These are phyloP conservation scores for Taiwanofungus camphoratus DNA, from an alignment of 1,284 basidiomycete species.

Conservation along the genomic window DNA sequence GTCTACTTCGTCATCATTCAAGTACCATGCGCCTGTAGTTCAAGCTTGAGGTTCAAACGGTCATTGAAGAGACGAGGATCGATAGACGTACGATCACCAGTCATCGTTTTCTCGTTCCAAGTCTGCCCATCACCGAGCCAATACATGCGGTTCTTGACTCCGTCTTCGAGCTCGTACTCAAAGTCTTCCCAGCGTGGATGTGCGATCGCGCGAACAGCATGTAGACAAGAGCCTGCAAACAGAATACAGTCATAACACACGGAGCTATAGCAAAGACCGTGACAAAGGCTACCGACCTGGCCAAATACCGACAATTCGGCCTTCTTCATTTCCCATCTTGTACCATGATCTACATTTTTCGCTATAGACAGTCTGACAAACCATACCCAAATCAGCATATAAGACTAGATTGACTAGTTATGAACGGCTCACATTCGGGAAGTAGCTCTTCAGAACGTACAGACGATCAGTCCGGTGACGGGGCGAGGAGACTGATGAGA, in stretches of 20 bases:
- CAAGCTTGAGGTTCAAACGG: neutral
- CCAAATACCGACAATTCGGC: slow-evolving; percentile 53
- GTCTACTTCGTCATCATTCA: slow-evolving; percentile 32
- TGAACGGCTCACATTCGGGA: slow-evolving; percentile 34
- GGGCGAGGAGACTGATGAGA: neutral
- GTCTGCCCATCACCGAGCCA: slow-evolving; percentile 58
- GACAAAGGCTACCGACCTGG: slow-evolving; percentile 45
- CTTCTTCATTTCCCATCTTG: slow-evolving; percentile 53
- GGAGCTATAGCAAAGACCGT: neutral
- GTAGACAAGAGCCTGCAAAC: slow-evolving; percentile 46
- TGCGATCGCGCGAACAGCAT: slow-evolving; percentile 42
- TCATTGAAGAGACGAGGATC: neutral
- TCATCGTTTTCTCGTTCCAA: slow-evolving; percentile 35
- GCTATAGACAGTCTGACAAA: slow-evolving; percentile 47
- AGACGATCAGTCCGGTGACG: neutral
- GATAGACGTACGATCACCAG: slow-evolving; percentile 40
- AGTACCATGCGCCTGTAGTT: slow-evolving; percentile 40
- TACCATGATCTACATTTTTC: slow-evolving; percentile 64
- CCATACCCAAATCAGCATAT: neutral
- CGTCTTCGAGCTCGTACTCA: slow-evolving; percentile 44
- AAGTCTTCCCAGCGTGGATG: slow-evolving; percentile 66
- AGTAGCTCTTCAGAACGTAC: slow-evolving; percentile 30
- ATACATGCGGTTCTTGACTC: slow-evolving; percentile 41
- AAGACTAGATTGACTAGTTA: neutral
- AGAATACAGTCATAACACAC: neutral